Percentiles rank a stretch among this genome's conserved stretches.
These are phyloP conservation scores for Cytospora chrysosperma DNA, from an alignment of 2,329 filamentous ascomycete species.

Conservation along the genomic window DNA sequence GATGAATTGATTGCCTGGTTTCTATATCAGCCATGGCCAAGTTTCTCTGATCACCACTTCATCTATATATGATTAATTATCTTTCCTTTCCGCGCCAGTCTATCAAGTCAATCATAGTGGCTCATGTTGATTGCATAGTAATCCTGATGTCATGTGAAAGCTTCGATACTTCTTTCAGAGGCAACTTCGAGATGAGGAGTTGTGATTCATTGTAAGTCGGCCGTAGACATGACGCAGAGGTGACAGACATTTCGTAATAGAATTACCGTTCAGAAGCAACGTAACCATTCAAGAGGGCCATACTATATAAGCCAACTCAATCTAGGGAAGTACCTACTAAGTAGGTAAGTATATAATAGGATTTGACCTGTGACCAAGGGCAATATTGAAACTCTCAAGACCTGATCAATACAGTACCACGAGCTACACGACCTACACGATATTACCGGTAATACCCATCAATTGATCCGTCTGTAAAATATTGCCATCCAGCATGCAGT, in stretches of 20 bases:
- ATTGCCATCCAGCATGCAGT: conserved; percentile 35
- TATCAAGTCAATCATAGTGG: no score
- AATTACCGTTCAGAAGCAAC: neutral
- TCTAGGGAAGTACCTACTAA: no score
- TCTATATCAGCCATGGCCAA: no score
- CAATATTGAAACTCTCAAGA: neutral
- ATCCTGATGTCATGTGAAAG: neutral
- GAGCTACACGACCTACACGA: neutral
- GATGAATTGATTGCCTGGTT: no score
- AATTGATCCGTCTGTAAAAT: no score
- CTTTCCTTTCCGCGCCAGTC: no score
- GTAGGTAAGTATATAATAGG: no score
- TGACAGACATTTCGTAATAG: neutral
- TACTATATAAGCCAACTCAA: no score
- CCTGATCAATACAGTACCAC: neutral
- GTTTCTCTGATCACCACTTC: no score
- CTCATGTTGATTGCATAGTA: neutral
- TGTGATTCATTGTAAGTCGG: neutral
- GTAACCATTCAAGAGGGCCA: neutral
- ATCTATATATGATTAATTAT: no score
- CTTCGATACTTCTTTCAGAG: neutral
- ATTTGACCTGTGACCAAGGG: neutral
- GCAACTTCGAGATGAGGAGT: neutral
- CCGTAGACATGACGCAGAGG: neutral
- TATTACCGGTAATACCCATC: no score